These are phyloP conservation scores for Neurospora tetraspora DNA, from an alignment of 495 filamentous ascomycete species.

Conservation along the genomic window DNA sequence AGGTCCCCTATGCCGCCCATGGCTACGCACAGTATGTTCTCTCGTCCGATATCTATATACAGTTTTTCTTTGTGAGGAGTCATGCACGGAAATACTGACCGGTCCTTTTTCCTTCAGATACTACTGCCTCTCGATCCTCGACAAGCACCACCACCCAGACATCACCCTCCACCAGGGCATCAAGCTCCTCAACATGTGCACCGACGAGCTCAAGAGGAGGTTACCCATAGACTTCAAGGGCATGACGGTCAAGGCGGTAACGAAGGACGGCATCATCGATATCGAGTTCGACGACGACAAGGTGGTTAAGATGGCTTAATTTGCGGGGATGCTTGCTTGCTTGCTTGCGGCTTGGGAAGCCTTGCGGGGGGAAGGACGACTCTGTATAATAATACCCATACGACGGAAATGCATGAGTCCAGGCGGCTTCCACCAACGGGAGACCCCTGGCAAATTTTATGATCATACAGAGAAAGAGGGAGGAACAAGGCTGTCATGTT, in stretches of 20 bases:
- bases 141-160: constrained; percentile 96
- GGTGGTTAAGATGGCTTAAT: constrained; percentile 55
- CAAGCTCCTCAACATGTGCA: constrained; percentile 86
- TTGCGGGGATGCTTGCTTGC: background rate
- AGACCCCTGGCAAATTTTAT: background rate
- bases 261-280: constrained; percentile 79
- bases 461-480: background rate
- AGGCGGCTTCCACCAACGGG: background rate
- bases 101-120: constrained; percentile 36
- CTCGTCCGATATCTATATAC: background rate
- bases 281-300: constrained; percentile 72
- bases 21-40: constrained; percentile 87
- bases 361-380: constrained; percentile 4
- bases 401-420: constrained; percentile 5
- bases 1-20: constrained; percentile 90
- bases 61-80: background rate
- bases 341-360: background rate
- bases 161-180: constrained; percentile 79
- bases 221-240: constrained; percentile 99
- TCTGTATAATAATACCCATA: constrained; percentile 22
- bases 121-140: constrained; percentile 90
- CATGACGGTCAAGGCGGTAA: constrained; percentile 82
- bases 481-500: background rate
- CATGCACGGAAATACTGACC: constrained; percentile 4
- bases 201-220: constrained; percentile 89